Base-by-base conservation (phyloP, 108 stramenopile species). In the Fistulifera pelliculosa region DNA sequence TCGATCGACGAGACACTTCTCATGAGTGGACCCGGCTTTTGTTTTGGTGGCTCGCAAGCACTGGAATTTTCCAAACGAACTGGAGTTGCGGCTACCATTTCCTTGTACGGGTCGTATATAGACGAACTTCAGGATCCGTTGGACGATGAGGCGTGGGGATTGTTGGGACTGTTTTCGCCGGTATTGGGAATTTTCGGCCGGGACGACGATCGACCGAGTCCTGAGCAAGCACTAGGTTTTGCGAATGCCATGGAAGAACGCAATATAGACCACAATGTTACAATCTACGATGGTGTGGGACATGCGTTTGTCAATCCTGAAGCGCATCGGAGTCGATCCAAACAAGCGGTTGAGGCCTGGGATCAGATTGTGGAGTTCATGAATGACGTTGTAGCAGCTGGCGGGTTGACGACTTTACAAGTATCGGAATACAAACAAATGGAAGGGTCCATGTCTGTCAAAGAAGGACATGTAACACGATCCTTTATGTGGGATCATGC, bases 221-320 rank as follows among this genome's bases (percentile, higher is more conserved):
- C 44, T 2, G 44, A 45, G 5, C 19, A 45, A 45, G 44, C 44
- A 11, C 17, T 17, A 11, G 44, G 44, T 4, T 45, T 45, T 45
- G 44, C 17, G 2, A 45, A 21, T 11, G 44, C 44, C 44, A 17
- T 45, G 44, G 21, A 45, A 5, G 4, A 4, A 21, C 44, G 44
- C 3, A 11, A 45, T 45, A 45, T 45, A 21, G 44, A 21, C 7
- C 17, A 45, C 44, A 45, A 17, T 21, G 44, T 45, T 5, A 45
- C 44, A 45, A 45, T 45, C 44, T 45, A 45, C 11, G 44, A 45
- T 45, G 44, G 44, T 5, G 44, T 45, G 7, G 44, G 44, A 11
- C 44, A 45, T 45, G 44, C 44, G 5, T 45, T 45, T 21, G 44
- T 45, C 4, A 21, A 17, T 21, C 44, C 44, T 21, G 21, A 45